Percentiles rank a stretch among this genome's conserved stretches.
These are phyloP conservation scores for Penicillium sp. DNA, from an alignment of 2,329 filamentous ascomycete species.

Conservation along the genomic window DNA sequence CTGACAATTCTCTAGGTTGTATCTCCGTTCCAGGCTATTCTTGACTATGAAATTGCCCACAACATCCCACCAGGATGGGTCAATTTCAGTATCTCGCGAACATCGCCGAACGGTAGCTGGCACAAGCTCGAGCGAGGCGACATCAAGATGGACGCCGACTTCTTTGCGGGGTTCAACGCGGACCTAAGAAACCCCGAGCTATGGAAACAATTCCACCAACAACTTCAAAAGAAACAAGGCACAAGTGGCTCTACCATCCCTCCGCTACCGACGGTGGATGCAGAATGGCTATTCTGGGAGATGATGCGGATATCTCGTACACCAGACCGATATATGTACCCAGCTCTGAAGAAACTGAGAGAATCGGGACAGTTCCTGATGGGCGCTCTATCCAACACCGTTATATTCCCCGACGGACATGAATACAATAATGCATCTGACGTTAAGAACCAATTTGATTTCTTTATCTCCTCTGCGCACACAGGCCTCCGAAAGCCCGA, in stretches of 20 bases:
- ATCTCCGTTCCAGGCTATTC: slow-evolving; percentile 88
- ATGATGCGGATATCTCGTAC: slow-evolving; percentile 76
- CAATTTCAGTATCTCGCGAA: slow-evolving; percentile 81
- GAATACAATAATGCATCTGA: slow-evolving; percentile 61
- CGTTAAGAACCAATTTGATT: slow-evolving; percentile 69
- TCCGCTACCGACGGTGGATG: slow-evolving; percentile 69
- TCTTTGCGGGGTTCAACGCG: slow-evolving; percentile 70
- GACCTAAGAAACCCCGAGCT: slow-evolving; percentile 66
- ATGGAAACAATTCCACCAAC: slow-evolving; percentile 63
- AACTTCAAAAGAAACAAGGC: slow-evolving; percentile 29
- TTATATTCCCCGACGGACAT: slow-evolving; percentile 77
- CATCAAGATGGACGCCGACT: slow-evolving; percentile 68
- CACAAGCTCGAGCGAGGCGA: slow-evolving; percentile 83
- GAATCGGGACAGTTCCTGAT: slow-evolving; percentile 65
- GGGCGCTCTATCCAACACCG: slow-evolving; percentile 84
- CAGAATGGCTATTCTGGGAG: slow-evolving; percentile 75
- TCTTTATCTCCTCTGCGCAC: slow-evolving; percentile 84
- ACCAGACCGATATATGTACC: slow-evolving; percentile 85
- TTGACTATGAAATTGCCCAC: slow-evolving; percentile 78
- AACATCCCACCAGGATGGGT: slow-evolving; percentile 84
- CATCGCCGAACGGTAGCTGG: slow-evolving; percentile 78
- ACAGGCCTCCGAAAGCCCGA: slow-evolving; percentile 87
- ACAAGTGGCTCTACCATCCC: slow-evolving; percentile 44
- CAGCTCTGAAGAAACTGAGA: slow-evolving; percentile 69
- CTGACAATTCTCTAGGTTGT: slow-evolving; percentile 59